Percentiles rank a stretch among this genome's conserved stretches.
These are phyloP conservation scores for Trichoderma sp. DNA, from an alignment of 2,329 filamentous ascomycete genomes.

Conservation along the genomic window DNA sequence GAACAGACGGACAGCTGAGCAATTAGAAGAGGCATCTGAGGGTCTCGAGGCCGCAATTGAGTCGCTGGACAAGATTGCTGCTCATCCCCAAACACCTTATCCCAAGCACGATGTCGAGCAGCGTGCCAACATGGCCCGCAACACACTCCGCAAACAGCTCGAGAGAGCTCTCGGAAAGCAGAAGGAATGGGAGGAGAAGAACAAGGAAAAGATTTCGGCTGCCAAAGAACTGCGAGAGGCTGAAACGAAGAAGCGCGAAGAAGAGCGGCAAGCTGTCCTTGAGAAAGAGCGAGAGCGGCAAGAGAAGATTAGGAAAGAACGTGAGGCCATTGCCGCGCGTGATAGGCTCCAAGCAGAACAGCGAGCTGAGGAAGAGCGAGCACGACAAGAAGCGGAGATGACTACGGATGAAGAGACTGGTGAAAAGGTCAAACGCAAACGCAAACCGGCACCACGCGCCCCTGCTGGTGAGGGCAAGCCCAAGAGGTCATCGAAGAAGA, in stretches of 20 bases:
- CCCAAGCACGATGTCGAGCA: slow-evolving; percentile 88
- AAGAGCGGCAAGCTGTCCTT: slow-evolving; percentile 64
- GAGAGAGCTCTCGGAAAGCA: slow-evolving; percentile 81
- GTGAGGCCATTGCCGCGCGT: slow-evolving; percentile 72
- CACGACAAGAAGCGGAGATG: slow-evolving; percentile 63
- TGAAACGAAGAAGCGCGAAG: slow-evolving; percentile 74
- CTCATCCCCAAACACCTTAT: slow-evolving; percentile 71
- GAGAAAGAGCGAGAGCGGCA: slow-evolving; percentile 70
- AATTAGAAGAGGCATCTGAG: slow-evolving; percentile 74
- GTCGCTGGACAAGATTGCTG: slow-evolving; percentile 60
- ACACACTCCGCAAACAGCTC: slow-evolving; percentile 90
- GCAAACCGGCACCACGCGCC: slow-evolving; percentile 47
- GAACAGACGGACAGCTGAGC: slow-evolving; percentile 70
- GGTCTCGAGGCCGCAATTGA: slow-evolving; percentile 86
- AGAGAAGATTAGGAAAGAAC: slow-evolving; percentile 80
- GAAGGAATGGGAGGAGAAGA: slow-evolving; percentile 88
- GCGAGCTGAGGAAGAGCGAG: slow-evolving; percentile 41
- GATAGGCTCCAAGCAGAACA: slow-evolving; percentile 70
- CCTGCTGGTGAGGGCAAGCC: slow-evolving; percentile 41
- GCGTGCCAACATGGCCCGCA: slow-evolving; percentile 94
- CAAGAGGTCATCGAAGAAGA: slow-evolving; percentile 59
- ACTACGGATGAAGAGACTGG: slow-evolving; percentile 80
- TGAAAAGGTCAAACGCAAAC: slow-evolving; percentile 76
- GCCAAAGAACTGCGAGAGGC: slow-evolving; percentile 77
- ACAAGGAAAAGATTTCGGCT: slow-evolving; percentile 80